Evolutionary conservation across 73 alveolate species (phyloP).

Genomic region (Effrenium voratum): DNA sequence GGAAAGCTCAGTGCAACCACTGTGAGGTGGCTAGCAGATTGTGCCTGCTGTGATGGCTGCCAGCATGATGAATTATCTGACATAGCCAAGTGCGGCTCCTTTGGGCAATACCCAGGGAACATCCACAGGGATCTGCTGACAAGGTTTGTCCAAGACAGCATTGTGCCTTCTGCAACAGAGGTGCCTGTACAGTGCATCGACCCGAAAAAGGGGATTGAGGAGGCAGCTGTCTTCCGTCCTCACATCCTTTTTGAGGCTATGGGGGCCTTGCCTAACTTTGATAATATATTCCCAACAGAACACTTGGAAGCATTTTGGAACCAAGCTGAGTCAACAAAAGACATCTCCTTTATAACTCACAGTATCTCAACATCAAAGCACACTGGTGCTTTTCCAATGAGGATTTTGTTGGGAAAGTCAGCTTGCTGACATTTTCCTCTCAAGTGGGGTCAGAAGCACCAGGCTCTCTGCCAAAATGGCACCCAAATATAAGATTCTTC

Average conservation of each 20-base stretch:
- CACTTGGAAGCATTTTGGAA: conserved; percentile 14
- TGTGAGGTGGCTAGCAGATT: not conserved
- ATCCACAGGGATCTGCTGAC: not conserved
- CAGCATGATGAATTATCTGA: not conserved
- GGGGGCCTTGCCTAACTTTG: not conserved
- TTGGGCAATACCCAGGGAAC: not conserved
- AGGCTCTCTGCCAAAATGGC: too few relatives aligned
- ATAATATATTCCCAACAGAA: not conserved
- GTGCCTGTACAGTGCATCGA: not conserved
- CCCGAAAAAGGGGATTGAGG: not conserved
- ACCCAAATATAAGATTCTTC: too few relatives aligned
- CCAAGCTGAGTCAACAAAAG: not conserved
- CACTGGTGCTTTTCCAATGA: too few relatives aligned
- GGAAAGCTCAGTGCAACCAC: not conserved
- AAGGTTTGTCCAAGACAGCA: not conserved
- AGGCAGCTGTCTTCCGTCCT: conserved; percentile 19
- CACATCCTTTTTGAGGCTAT: not conserved
- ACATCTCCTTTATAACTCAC: too few relatives aligned
- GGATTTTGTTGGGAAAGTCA: too few relatives aligned
- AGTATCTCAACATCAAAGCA: too few relatives aligned
- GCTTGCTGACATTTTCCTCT: too few relatives aligned
- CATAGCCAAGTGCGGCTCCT: not conserved
- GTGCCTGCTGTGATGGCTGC: not conserved
- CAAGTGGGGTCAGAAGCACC: too few relatives aligned
- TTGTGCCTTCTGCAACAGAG: not conserved